Evolutionary conservation across 2,329 filamentous ascomycete species (phyloP).

Genomic region (Tolypocladium paradoxum): DNA sequence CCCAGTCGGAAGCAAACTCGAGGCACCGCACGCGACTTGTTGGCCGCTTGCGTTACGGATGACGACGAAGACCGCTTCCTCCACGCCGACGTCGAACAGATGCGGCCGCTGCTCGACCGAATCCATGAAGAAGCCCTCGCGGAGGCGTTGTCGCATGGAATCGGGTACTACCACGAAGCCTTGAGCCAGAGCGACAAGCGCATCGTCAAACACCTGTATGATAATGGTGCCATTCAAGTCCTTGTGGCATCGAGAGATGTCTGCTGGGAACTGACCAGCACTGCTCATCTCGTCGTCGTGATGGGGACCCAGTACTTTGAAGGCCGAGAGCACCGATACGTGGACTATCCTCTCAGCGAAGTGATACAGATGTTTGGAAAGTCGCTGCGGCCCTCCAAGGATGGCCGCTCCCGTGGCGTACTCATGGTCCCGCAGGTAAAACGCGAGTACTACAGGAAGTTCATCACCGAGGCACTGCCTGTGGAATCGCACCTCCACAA

Average conservation of each 20-base stretch:
- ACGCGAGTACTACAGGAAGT: conserved; percentile 98
- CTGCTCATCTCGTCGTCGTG: conserved; percentile 81
- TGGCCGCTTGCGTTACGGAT: conserved; percentile 78
- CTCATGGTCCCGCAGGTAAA: conserved; percentile 92
- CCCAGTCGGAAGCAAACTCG: conserved; percentile 89
- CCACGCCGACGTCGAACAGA: conserved; percentile 70
- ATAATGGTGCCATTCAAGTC: conserved; percentile 80
- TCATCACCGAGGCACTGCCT: conserved; percentile 88
- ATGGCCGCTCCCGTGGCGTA: conserved; percentile 79
- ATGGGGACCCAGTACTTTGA: conserved; percentile 99
- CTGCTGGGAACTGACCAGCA: conserved; percentile 88
- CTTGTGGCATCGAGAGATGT: conserved; percentile 70
- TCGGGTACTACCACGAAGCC: conserved; percentile 96
- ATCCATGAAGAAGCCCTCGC: conserved; percentile 80
- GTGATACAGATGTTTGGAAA: conserved; percentile 98
- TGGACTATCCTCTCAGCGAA: conserved; percentile 91
- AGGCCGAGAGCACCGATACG: conserved; percentile 89
- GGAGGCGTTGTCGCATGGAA: conserved; percentile 83
- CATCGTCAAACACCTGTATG: conserved; percentile 87
- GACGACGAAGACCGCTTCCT: conserved; percentile 92
- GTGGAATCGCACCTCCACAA: conserved; percentile 90
- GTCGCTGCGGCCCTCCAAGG: conserved; percentile 66
- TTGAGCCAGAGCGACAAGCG: conserved; percentile 80
- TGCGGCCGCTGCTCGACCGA: conserved; percentile 69
- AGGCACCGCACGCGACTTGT: conserved; percentile 72